Percentiles rank a stretch among this genome's conserved stretches.
Conservation (phyloP, 202 grass and related monocot genomes). For the Sporobolus alterniflorus region DNA sequence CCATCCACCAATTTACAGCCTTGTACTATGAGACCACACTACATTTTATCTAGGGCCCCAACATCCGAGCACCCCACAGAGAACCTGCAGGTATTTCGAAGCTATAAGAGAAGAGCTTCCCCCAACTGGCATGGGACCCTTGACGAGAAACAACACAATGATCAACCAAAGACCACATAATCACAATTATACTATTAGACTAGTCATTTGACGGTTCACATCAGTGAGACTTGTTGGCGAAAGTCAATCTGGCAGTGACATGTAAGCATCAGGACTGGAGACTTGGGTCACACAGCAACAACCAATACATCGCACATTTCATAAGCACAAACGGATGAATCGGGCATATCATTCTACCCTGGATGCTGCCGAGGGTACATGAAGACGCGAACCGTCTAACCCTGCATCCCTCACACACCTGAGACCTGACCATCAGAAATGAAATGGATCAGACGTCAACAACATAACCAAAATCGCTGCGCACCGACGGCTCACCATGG, state of each 20-base stretch:
- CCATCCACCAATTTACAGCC: slow-evolving; percentile 44
- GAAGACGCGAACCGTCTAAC: not conserved
- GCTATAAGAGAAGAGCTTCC: slow-evolving; percentile 69
- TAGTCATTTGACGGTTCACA: not conserved
- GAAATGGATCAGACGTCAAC: not conserved
- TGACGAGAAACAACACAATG: not conserved
- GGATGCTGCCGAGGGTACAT: not conserved
- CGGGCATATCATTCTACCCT: not conserved
- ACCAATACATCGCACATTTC: not conserved
- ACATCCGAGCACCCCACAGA: slow-evolving; percentile 75
- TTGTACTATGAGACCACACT: slow-evolving; percentile 78
- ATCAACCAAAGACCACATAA: not conserved
- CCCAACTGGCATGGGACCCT: slow-evolving; percentile 59
- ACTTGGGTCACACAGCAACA: not conserved
- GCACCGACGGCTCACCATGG: slow-evolving; percentile 46
- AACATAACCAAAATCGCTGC: not conserved
- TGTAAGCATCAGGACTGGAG: not conserved
- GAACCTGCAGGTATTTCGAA: slow-evolving; percentile 89
- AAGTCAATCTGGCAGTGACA: not conserved
- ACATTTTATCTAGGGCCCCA: slow-evolving; percentile 55
- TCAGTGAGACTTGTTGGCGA: not conserved
- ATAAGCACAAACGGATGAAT: not conserved
- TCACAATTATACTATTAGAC: not conserved
- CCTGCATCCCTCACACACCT: not conserved
- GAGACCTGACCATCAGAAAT: not conserved